Evolutionary conservation across 495 filamentous ascomycete genomes (phyloP).

Genomic region (Thermothielavioides terrestris): DNA sequence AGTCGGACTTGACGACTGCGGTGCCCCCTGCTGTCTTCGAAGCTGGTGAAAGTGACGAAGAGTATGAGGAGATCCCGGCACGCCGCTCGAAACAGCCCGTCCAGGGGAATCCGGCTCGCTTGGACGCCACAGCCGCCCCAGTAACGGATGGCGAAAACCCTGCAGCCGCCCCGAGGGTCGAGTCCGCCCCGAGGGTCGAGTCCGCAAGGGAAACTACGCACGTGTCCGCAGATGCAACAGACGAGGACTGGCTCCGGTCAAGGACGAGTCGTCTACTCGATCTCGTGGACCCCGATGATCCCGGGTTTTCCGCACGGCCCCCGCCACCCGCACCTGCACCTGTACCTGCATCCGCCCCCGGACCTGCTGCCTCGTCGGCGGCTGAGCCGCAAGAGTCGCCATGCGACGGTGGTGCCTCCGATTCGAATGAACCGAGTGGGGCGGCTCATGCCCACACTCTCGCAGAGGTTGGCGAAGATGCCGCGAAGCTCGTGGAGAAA

Average conservation of each 20-base stretch:
- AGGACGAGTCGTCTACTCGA: slow-evolving; percentile 86
- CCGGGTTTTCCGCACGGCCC: slow-evolving; percentile 20
- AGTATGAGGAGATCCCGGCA: slow-evolving; percentile 52
- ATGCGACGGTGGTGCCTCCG: slow-evolving; percentile 16
- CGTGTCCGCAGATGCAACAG: slow-evolving; percentile 42
- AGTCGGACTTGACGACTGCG: slow-evolving; percentile 24
- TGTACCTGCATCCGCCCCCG: slow-evolving; percentile 12
- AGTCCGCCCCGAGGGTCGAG: slow-evolving; percentile 7
- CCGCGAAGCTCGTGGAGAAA: slow-evolving; percentile 41
- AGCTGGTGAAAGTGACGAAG: slow-evolving; percentile 50
- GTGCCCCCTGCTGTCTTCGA: slow-evolving; percentile 41
- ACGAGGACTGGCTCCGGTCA: slow-evolving; percentile 88
- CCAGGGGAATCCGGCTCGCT: slow-evolving; percentile 18
- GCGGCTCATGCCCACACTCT: slow-evolving; percentile 14
- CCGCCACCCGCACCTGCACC: slow-evolving; percentile 3
- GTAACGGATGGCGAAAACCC: not conserved
- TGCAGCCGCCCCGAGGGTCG: too few relatives aligned
- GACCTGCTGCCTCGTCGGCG: slow-evolving; percentile 7
- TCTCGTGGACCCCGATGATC: slow-evolving; percentile 55
- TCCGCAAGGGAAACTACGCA: slow-evolving; percentile 8
- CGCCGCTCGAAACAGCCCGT: slow-evolving; percentile 30
- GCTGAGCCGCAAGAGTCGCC: slow-evolving; percentile 16
- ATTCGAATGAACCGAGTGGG: slow-evolving; percentile 17
- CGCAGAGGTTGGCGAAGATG: slow-evolving; percentile 25
- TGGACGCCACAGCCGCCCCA: slow-evolving; percentile 5